Percentiles rank a stretch among this genome's conserved stretches.
Conservation (phyloP, 73 alveolate species). For the Durusdinium trenchii region DNA sequence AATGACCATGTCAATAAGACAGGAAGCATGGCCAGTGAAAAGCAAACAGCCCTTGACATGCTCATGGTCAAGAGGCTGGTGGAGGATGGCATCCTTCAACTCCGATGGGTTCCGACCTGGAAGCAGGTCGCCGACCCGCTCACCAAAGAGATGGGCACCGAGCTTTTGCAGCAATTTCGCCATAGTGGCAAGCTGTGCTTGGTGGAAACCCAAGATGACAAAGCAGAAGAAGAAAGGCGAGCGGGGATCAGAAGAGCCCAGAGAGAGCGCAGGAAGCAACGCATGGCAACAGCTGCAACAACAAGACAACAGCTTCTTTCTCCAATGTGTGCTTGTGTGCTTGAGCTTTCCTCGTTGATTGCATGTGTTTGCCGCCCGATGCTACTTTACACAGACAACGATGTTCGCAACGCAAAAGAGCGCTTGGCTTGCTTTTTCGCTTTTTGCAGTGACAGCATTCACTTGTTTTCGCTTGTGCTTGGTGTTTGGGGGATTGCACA, state of each 20-base stretch:
- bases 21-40: background rate
- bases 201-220: background rate
- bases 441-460: too few species aligned
- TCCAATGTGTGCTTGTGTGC: too few species aligned
- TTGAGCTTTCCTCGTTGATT: too few species aligned
- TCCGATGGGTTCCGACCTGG: constrained; percentile 15
- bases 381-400: too few species aligned
- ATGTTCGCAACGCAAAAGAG: too few species aligned
- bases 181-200: background rate
- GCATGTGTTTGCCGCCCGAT: too few species aligned
- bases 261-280: background rate
- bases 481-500: too few species aligned
- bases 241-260: background rate
- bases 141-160: background rate
- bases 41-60: constrained; percentile 18
- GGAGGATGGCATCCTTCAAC: background rate
- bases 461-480: too few species aligned
- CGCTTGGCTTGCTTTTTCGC: too few species aligned
- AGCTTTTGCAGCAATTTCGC: background rate
- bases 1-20: background rate
- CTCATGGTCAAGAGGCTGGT: background rate
- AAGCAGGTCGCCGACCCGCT: background rate
- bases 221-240: background rate
- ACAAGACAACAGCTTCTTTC: background rate
- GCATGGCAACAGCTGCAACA: background rate